Base-by-base conservation (phyloP, 2,329 filamentous ascomycete genomes). In the Sphaerulina populicola region DNA sequence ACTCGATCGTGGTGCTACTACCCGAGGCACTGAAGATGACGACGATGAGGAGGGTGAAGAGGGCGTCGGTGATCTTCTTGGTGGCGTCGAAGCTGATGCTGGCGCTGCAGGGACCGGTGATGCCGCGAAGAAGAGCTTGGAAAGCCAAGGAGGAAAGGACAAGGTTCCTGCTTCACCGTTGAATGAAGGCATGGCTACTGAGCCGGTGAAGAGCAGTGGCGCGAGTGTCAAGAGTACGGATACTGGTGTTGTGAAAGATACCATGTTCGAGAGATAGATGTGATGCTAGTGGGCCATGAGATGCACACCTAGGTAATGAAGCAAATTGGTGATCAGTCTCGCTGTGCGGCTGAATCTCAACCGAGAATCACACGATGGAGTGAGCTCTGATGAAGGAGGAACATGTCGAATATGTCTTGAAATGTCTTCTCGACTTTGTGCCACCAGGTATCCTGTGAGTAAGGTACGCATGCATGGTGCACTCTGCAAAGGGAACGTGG, bases 1-100 rank as follows among this genome's bases (percentile, higher is more conserved):
- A 65, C 72, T 96, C 58, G 91, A 96, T 69, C 85, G 83, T 69
- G 90, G 89, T 54, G 85, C 84, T 0, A 70, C 83, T n/a, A 78
- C 78, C 1, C 72, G 78, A 40, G 63, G 62, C 6, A 61, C 57
- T 2, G 67, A 35, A 11, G 75, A 83, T 62, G 74, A 73, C 56
- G 68, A 72, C 1, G 78, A 79, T 0, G 79, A 82, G 0, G 85
- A 88, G 1, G 77, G 78, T 0, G 83, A 83, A 0, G 85, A 86
- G 2, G 83, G 86, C 10, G 80, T 80, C 18, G 52, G 67, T 9
- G 74, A 77, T 63, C 55, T 77, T n/a, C 64, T 77, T 1, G 72
- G 75, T 45, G 73, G 72, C 1, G 73, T 73, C 3, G 74, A 77
- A 53, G 74, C 74, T 23, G 71, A 67, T 36, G 70, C 73, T 9